Evolutionary conservation across 257 asterid species (phyloP).

Genomic region (Prunella vulgaris): DNA sequence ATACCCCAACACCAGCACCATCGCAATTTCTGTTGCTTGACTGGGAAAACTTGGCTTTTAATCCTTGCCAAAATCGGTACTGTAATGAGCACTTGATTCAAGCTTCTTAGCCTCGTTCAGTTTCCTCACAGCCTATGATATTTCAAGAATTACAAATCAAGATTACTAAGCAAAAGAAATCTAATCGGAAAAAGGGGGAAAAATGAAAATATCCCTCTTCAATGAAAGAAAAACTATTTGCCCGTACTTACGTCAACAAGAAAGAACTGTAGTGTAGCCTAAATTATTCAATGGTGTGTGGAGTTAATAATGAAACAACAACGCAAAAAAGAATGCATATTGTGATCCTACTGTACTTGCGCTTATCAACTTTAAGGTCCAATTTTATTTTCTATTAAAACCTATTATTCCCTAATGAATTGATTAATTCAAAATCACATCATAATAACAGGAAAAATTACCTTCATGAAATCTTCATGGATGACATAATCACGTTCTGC

Average conservation of each 20-base stretch:
- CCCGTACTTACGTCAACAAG: not conserved
- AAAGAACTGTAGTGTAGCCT: not conserved
- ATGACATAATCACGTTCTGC: slow-evolving; percentile 95
- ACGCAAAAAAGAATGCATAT: not conserved
- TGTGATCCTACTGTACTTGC: not conserved
- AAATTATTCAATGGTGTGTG: not conserved
- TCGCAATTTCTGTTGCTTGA: not conserved
- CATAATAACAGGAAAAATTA: slow-evolving; percentile 10
- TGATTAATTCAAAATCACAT: not conserved
- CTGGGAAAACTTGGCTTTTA: slow-evolving; percentile 19
- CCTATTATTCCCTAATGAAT: not conserved
- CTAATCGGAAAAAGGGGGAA: not conserved
- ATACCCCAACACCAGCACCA: not conserved
- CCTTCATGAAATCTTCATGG: slow-evolving; percentile 99
- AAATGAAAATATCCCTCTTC: not conserved
- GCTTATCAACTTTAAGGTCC: not conserved
- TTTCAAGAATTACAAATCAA: not conserved
- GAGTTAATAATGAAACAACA: not conserved
- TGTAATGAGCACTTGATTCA: slow-evolving; percentile 84
- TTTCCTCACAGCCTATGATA: slow-evolving; percentile 76
- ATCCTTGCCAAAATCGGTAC: slow-evolving; percentile 84
- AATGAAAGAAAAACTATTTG: not conserved
- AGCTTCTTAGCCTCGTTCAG: slow-evolving; percentile 94
- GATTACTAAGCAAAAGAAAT: not conserved
- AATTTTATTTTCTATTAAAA: not conserved